Evolutionary conservation across 2,329 filamentous ascomycete species (phyloP).

Genomic region (Sporothrix sp.): DNA sequence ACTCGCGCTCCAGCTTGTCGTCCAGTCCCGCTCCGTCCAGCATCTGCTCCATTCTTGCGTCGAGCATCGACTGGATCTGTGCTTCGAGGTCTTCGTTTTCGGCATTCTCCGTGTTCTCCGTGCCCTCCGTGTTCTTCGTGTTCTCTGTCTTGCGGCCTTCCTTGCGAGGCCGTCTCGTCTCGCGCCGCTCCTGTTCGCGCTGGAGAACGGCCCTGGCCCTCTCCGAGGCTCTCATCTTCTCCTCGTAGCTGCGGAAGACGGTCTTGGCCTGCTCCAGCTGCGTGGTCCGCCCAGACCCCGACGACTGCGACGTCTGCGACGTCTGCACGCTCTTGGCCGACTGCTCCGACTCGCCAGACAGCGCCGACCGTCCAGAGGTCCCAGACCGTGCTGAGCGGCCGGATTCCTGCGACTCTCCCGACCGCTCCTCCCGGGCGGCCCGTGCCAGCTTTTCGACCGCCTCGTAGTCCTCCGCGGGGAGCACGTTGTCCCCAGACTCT

Average conservation of each 20-base stretch:
- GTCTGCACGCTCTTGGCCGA: background rate
- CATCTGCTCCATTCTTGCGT: background rate
- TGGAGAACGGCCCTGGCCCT: background rate
- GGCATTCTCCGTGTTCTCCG: too few relatives aligned
- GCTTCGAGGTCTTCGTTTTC: background rate
- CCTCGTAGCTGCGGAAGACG: background rate
- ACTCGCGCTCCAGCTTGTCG: background rate
- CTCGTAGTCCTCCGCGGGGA: background rate
- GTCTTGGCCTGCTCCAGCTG: background rate
- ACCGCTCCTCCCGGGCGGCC: too few relatives aligned
- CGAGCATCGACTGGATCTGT: too few relatives aligned
- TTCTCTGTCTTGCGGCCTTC: background rate
- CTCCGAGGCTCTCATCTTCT: background rate
- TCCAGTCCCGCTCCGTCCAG: background rate
- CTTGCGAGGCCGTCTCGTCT: background rate
- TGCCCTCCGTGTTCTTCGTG: background rate
- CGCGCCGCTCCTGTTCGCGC: background rate
- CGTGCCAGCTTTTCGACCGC: background rate
- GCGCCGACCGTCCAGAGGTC: background rate
- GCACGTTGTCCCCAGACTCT: background rate
- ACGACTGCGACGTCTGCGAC: background rate
- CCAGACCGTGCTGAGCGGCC: too few relatives aligned
- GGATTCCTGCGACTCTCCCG: too few relatives aligned
- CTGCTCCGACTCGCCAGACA: background rate
- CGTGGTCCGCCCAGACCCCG: too few relatives aligned